Evolutionary conservation across 2,329 filamentous ascomycete genomes (phyloP).

Genomic region (Truncatella angustata): DNA sequence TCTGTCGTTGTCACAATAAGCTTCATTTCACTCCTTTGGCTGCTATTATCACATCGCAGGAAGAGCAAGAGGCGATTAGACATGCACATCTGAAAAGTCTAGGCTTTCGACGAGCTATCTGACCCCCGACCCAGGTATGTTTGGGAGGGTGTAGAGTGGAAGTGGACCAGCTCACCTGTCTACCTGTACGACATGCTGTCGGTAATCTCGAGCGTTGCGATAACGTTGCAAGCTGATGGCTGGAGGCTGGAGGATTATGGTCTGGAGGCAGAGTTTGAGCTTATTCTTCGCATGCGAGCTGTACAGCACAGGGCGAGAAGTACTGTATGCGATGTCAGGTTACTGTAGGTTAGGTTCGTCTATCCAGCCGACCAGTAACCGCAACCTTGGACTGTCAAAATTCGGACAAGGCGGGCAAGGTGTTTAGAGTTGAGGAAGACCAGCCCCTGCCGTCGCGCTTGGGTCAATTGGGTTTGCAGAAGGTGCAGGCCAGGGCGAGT

Average conservation of each 20-base stretch:
- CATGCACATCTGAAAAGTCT: conserved; percentile 13
- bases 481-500: too few species aligned
- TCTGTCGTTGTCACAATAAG: conserved; percentile 18
- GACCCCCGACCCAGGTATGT: too few species aligned
- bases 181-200: conserved; percentile 12
- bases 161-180: conserved; percentile 5
- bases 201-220: background rate
- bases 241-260: background rate
- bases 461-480: too few species aligned
- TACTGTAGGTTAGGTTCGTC: conserved; percentile 3
- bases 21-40: conserved; percentile 19
- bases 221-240: background rate
- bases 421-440: too few species aligned
- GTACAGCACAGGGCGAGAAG: too few species aligned
- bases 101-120: too few species aligned
- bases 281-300: background rate
- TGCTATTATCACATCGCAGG: too few species aligned
- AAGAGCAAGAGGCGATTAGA: conserved; percentile 11
- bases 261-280: background rate
- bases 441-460: too few species aligned
- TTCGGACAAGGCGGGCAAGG: too few species aligned
- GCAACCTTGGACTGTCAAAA: too few species aligned
- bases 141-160: too few species aligned
- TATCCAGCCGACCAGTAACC: background rate
- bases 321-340: too few species aligned